phyloP scores from a whole-genome alignment of 2,329 filamentous ascomycete genomes.

The Neonectria magnoliae region DNA sequence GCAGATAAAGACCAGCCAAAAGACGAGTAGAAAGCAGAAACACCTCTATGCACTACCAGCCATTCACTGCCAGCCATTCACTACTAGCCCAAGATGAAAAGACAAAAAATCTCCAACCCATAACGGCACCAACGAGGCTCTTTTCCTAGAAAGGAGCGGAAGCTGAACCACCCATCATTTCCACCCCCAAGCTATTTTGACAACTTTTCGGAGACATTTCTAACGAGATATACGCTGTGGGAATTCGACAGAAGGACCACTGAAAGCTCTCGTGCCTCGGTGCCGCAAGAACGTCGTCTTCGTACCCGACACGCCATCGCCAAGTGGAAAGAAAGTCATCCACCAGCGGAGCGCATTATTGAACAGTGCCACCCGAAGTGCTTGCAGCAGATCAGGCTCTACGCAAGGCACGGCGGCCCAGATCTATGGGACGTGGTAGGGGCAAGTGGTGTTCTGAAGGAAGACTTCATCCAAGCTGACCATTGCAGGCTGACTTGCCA shows the following conservation, averaged over 20 bases:
- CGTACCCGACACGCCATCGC: background rate
- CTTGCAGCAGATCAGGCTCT: background rate
- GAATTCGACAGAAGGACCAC: background rate
- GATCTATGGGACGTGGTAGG: background rate
- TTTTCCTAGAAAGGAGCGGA: background rate
- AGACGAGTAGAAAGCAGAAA: background rate
- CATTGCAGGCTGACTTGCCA: background rate
- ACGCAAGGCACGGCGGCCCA: background rate
- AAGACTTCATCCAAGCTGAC: background rate
- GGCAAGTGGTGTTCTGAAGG: background rate
- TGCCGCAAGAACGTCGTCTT: background rate
- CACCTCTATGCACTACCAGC: background rate
- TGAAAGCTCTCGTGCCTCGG: background rate
- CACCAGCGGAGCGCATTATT: background rate
- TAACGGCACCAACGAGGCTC: background rate
- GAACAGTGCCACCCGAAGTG: background rate
- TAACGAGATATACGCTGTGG: background rate
- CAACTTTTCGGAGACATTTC: background rate
- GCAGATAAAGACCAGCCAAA: too few species aligned
- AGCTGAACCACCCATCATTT: background rate
- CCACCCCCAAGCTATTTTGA: constrained; percentile 3
- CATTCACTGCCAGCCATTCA: background rate
- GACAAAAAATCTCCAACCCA: background rate
- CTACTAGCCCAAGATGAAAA: background rate
- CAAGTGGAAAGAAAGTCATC: background rate